A percentile compares a stretch with the other conserved stretches of the same genome.
Conservation (phyloP, 441 rosid genomes). For the California macrophylla region DNA sequence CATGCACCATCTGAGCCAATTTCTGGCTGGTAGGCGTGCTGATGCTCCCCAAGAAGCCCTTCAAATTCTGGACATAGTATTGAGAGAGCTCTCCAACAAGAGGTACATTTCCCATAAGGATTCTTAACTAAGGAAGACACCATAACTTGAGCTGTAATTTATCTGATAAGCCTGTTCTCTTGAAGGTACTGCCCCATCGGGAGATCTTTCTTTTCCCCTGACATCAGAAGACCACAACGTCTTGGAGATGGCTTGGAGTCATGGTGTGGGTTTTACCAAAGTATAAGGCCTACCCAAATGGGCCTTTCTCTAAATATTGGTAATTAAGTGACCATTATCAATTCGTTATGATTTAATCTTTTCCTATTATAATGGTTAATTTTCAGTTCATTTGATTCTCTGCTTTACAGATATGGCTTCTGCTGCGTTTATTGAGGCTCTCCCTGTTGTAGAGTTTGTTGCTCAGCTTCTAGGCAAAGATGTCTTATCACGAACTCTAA, state of each 20-base stretch:
- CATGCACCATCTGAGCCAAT: slow-evolving; percentile 78
- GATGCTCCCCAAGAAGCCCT: slow-evolving; percentile 88
- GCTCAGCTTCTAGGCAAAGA: slow-evolving; percentile 84
- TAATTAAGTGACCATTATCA: slow-evolving; percentile 18
- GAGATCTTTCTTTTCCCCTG: slow-evolving; percentile 86
- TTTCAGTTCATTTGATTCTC: not conserved
- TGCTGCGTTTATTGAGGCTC: slow-evolving; percentile 97
- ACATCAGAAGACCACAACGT: slow-evolving; percentile 58
- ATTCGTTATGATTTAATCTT: not conserved
- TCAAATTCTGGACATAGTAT: slow-evolving; percentile 79
- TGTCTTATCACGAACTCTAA: slow-evolving; percentile 64
- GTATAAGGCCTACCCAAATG: slow-evolving; percentile 96
- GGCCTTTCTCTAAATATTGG: slow-evolving; percentile 89
- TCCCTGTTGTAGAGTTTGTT: slow-evolving; percentile 84
- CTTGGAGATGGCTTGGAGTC: slow-evolving; percentile 96
- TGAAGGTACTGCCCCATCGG: slow-evolving; percentile 73
- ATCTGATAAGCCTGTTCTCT: not conserved
- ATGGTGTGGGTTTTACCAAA: slow-evolving; percentile 96
- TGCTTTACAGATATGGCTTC: slow-evolving; percentile 71
- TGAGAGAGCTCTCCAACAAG: slow-evolving; percentile 71
- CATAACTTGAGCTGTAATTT: not conserved
- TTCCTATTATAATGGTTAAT: not conserved
- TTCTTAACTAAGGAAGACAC: not conserved
- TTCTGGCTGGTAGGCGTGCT: slow-evolving; percentile 77
- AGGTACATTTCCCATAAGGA: slow-evolving; percentile 30